Base-by-base conservation (phyloP, 1,284 basidiomycete genomes). In the Amylostereum chailletii region DNA sequence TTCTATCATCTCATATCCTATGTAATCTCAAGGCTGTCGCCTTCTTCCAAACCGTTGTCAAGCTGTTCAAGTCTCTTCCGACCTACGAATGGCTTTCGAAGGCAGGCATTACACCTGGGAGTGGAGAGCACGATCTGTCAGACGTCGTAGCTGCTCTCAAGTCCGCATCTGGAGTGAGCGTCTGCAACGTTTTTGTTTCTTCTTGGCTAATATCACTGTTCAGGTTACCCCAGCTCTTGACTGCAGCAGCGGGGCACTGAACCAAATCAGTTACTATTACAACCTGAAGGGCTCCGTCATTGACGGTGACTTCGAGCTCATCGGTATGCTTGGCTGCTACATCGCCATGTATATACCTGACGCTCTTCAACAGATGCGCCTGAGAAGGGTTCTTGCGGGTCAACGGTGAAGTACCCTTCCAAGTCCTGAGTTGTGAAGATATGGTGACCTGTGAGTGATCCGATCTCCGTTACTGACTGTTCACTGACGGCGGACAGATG, bases 51-150 rank as follows among this genome's bases (percentile, higher is more conserved):
- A 79, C 75, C 10, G 76, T 80, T 2, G 80, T 86, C 49, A 70
- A 63, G 2, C 63, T 86, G 9, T 88, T 85, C 74, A 64, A 82
- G 78, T 71, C 71, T 8, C 73, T 88, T 32, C 83, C 86, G 1
- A 89, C 89, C 1, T 90, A 80, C 62, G 69, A 75, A 8, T 90
- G 77, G 77, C 77, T 92, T 34, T 68, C 73, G 11, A 67, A 73
- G n/a, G 79, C 74, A 30, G 86, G 85, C 38, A 91, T 92, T 54
- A 77, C 75, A 1, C 90, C 90, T 5, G 76, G 74, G 26, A 64
- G 68, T 1, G 70, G 65, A 47, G 62, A 66, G 56, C 62, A 77
- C 76, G 0, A 71, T 86, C 5, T 68, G 75, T 3, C 62, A 75
- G 37, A 64, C 91, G 45, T 74, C 75, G 19, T 62, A 19, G 19